Conservation (phyloP, 495 filamentous ascomycete genomes). For the Penicillium odoratum region DNA sequence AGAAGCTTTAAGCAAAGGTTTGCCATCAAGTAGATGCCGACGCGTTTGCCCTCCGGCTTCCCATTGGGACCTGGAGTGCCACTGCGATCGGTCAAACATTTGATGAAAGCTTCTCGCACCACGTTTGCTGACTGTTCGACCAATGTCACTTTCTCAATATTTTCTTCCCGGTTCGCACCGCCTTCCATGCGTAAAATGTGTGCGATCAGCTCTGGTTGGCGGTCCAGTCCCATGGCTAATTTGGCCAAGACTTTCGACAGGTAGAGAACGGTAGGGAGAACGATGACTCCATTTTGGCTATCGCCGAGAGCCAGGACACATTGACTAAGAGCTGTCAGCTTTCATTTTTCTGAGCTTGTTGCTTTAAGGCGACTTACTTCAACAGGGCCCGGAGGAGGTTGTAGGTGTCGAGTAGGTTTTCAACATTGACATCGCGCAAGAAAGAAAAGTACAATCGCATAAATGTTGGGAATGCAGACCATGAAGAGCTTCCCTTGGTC, state of each 20-base stretch:
- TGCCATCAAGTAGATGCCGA: slow-evolving; percentile 85
- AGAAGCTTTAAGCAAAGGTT: slow-evolving; percentile 88
- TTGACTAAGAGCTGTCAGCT: slow-evolving; percentile 45
- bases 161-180: slow-evolving; percentile 52
- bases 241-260: slow-evolving; percentile 74
- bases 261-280: slow-evolving; percentile 75
- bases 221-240: slow-evolving; percentile 77
- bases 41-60: slow-evolving; percentile 76
- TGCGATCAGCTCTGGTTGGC: slow-evolving; percentile 66
- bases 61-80: slow-evolving; percentile 52
- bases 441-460: slow-evolving; percentile 77
- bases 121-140: slow-evolving; percentile 84
- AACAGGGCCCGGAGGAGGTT: slow-evolving; percentile 68
- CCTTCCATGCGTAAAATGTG: slow-evolving; percentile 54
- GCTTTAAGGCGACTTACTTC: slow-evolving; percentile 52
- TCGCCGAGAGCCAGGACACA: slow-evolving; percentile 79
- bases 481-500: slow-evolving; percentile 61
- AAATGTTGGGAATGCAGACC: slow-evolving; percentile 74
- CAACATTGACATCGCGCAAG: slow-evolving; percentile 73
- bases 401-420: slow-evolving; percentile 73
- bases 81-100: slow-evolving; percentile 81
- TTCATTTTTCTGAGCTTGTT: background rate
- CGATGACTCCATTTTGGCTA: slow-evolving; percentile 70
- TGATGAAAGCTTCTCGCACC: slow-evolving; percentile 86
- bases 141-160: slow-evolving; percentile 65